Base-by-base conservation (phyloP, 2,329 filamentous ascomycete genomes). In the Aspergillus persii region DNA sequence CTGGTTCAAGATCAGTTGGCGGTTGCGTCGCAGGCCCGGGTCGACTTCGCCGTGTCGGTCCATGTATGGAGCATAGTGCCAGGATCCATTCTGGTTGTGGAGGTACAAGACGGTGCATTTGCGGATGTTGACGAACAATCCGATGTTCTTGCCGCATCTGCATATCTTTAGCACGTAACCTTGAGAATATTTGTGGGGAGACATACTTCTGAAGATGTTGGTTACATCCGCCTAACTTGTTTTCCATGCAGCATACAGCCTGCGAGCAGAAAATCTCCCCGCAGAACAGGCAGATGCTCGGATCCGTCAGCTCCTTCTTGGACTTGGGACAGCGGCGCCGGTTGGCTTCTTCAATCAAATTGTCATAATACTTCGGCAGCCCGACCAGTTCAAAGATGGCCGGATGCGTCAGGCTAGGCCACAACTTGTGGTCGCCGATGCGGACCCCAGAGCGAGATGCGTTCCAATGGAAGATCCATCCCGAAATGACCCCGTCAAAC, bases 191-290 rank as follows among this genome's bases (percentile, higher is more conserved):
- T 23, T 23, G 18, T 23, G 18, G 18, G 18, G 26, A 41, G 29
- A 67, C 88, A 77, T 82, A 96, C 90, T 88, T 92, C 63, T 84
- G 79, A 80, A 96, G 87, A 77, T 99, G 95, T 78, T 96, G 91
- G 75, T 94, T 93, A 64, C 91, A 94, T 33, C 96, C 93, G 50
- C 93, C 93, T 61, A 91, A 84, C 63, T 83, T 85, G 60, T 87
- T 87, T 31, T 72, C 68, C 70, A 91, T 86, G 74, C 95, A 99
- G 78, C 95, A 99, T 50, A 93, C 89, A 50, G 90, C 92, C 79
- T 99, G 95, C 8, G 90, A 92, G 77, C 95, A 99, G 76, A 97
- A 94, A 46, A 99, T 91, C n/a, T 93, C 92, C 36, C 95, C 94
- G 71, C 95, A 99, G 78, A 97, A 92, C 44, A 99, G 83, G 71